Percentiles rank a stretch among this genome's conserved stretches.
These are phyloP conservation scores for Aspergillus felis DNA, from an alignment of 2,329 filamentous ascomycete genomes.

Conservation along the genomic window DNA sequence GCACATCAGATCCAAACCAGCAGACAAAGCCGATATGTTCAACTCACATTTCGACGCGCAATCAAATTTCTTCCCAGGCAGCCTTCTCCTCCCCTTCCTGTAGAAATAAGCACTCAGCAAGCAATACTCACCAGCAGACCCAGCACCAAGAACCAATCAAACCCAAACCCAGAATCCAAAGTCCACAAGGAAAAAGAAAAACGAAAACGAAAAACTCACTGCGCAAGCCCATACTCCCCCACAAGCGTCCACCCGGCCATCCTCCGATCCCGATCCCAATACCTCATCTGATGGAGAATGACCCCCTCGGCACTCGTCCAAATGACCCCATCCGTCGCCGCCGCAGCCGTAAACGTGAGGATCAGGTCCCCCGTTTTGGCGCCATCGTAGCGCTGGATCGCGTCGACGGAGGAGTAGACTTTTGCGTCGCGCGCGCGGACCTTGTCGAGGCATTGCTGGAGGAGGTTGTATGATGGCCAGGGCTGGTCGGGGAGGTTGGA, in stretches of 20 bases:
- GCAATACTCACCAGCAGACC: not conserved
- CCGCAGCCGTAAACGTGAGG: not conserved
- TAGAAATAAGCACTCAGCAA: not conserved
- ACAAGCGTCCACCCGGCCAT: not conserved
- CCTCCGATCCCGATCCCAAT: not conserved
- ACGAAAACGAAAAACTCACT: not conserved
- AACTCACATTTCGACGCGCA: not conserved
- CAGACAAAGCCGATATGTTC: not conserved
- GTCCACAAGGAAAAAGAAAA: too few relatives aligned
- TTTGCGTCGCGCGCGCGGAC: not conserved
- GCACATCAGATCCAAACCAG: not conserved
- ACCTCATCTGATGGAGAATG: not conserved
- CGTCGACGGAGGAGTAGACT: not conserved
- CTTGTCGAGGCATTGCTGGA: slow-evolving; percentile 14
- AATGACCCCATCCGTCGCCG: not conserved
- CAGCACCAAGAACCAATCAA: not conserved
- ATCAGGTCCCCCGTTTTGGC: not conserved
- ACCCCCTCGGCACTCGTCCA: not conserved
- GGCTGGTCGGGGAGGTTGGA: not conserved
- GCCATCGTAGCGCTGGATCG: not conserved
- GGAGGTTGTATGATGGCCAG: slow-evolving; percentile 4
- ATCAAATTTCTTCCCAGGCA: not conserved
- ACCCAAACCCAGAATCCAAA: not conserved
- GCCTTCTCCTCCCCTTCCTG: not conserved
- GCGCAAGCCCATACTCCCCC: not conserved